These are phyloP conservation scores for Phytophthora citricola DNA, from an alignment of 352 stramenopile genomes.

Conservation along the genomic window DNA sequence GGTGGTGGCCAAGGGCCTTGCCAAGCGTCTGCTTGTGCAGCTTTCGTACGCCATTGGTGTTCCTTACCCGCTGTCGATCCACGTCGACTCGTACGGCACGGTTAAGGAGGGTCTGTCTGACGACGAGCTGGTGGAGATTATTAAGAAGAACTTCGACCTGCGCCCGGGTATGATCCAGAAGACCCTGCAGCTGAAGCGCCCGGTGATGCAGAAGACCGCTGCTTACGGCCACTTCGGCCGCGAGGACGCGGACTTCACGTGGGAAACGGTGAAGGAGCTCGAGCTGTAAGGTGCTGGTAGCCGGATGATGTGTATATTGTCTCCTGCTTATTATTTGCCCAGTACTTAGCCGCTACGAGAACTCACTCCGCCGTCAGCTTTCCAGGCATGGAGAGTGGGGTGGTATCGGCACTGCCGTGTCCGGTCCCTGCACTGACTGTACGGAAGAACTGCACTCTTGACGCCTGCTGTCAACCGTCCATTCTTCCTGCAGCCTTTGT, in stretches of 20 bases:
- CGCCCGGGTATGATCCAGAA: constrained; percentile 98
- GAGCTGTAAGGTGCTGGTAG: constrained; percentile 58
- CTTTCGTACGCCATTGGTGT: constrained; percentile 99
- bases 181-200: constrained; percentile 97
- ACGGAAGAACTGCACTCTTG: constrained; percentile 46
- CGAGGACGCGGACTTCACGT: constrained; percentile 98
- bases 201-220: constrained; percentile 98
- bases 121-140: constrained; percentile 96
- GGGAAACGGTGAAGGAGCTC: constrained; percentile 97
- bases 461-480: constrained; percentile 49
- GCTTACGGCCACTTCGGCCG: constrained; percentile 99
- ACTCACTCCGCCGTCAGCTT: constrained; percentile 38
- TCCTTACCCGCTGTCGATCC: constrained; percentile 96
- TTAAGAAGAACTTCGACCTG: constrained; percentile 99
- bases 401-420: constrained; percentile 40
- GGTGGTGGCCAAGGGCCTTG: constrained; percentile 96
- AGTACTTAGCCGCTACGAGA: constrained; percentile 34
- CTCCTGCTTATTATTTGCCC: constrained; percentile 50
- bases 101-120: constrained; percentile 96
- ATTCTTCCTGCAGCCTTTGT: constrained; percentile 32
- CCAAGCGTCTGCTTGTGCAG: constrained; percentile 96
- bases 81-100: constrained; percentile 99
- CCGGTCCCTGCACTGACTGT: constrained; percentile 15
- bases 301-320: constrained; percentile 43
- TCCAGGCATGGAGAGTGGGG: constrained; percentile 38